Percentiles rank a stretch among this genome's conserved stretches.
phyloP scores from a whole-genome alignment of 768 basidiomycete genomes.

The Suillus clintonianus region DNA sequence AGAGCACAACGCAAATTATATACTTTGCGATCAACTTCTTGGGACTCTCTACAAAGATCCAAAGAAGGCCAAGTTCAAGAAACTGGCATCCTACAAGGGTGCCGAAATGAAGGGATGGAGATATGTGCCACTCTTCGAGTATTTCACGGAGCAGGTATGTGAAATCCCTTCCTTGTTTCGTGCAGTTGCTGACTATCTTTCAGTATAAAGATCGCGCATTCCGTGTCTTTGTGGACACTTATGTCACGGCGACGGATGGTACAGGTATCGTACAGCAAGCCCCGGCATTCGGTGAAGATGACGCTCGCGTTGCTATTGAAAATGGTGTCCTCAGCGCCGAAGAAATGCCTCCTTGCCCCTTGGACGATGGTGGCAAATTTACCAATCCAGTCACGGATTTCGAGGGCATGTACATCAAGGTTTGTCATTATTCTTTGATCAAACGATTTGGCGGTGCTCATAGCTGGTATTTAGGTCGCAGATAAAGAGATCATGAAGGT shows the following conservation, averaged over 20 bases:
- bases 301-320: conserved; percentile 89
- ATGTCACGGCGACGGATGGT: conserved; percentile 91
- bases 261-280: conserved; percentile 99
- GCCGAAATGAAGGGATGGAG: conserved; percentile 95
- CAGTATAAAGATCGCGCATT: conserved; percentile 93
- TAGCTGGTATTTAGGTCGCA: conserved; percentile 59
- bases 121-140: conserved; percentile 93
- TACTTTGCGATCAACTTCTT: conserved; percentile 87
- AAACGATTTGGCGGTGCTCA: conserved; percentile 2
- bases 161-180: background rate
- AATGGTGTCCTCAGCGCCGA: conserved; percentile 82
- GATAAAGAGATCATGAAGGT: conserved; percentile 93
- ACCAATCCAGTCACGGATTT: conserved; percentile 91
- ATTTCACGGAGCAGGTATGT: conserved; percentile 89
- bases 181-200: background rate
- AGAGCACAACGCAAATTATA: conserved; percentile 84
- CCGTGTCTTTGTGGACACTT: conserved; percentile 84
- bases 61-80: conserved; percentile 96
- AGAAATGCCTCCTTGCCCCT: conserved; percentile 95
- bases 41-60: conserved; percentile 92
- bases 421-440: conserved; percentile 27
- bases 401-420: conserved; percentile 88
- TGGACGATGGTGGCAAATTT: conserved; percentile 88
- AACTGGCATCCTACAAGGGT: conserved; percentile 84
- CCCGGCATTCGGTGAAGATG: conserved; percentile 97